phyloP scores from a whole-genome alignment of 2,329 filamentous ascomycete species.

The Hansfordia pulvinata region DNA sequence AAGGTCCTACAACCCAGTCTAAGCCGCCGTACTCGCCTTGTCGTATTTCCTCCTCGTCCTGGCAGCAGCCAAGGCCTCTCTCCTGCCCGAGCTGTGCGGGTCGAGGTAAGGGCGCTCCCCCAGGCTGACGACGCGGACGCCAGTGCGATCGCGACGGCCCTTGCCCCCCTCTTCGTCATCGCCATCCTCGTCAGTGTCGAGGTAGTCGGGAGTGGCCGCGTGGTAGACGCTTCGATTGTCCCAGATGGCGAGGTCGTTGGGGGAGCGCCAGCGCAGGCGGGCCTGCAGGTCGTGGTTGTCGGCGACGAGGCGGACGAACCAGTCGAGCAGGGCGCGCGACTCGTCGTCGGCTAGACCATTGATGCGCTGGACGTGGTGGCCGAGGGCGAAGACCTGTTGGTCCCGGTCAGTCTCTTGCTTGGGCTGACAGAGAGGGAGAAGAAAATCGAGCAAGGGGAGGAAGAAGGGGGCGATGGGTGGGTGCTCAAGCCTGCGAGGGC shows the following conservation, averaged over 20 bases:
- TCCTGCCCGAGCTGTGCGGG: slow-evolving; percentile 26
- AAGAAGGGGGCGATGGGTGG: too few relatives aligned
- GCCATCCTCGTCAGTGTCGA: too few relatives aligned
- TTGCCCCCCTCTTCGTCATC: too few relatives aligned
- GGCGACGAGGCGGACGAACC: slow-evolving; percentile 12
- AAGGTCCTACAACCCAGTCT: too few relatives aligned
- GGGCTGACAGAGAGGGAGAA: too few relatives aligned
- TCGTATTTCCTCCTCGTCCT: too few relatives aligned
- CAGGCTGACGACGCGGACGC: slow-evolving; percentile 32
- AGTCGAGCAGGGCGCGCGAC: slow-evolving; percentile 9
- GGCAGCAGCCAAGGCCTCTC: slow-evolving; percentile 26
- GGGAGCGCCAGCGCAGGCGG: slow-evolving; percentile 17
- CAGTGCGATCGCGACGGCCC: slow-evolving; percentile 27
- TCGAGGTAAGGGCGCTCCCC: slow-evolving; percentile 37
- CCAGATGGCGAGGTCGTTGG: slow-evolving; percentile 34
- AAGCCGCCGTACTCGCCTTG: too few relatives aligned
- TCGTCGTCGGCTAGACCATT: slow-evolving; percentile 12
- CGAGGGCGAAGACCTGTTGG: too few relatives aligned
- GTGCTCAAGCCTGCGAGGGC: too few relatives aligned
- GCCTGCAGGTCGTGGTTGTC: slow-evolving; percentile 17
- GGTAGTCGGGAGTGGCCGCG: slow-evolving; percentile 39
- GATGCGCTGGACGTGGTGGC: too few relatives aligned
- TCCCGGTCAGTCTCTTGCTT: too few relatives aligned
- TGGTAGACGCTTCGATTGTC: slow-evolving; percentile 42
- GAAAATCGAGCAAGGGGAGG: too few relatives aligned